Evolutionary conservation across 2,329 filamentous ascomycete genomes (phyloP).

Genomic region (Penicillium sp.): DNA sequence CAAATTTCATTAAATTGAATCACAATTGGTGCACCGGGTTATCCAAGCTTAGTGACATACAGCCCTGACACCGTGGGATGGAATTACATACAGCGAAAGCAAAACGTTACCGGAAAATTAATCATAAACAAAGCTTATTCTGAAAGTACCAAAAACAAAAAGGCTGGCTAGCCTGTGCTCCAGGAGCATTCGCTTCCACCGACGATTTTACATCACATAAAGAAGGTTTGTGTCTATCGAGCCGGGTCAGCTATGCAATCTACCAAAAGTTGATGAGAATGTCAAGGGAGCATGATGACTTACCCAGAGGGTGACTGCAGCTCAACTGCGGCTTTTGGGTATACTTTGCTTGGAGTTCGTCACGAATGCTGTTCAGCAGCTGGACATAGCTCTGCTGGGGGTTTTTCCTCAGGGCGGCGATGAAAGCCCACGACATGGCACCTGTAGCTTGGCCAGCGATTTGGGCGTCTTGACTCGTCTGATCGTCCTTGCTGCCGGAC

Average conservation of each 20-base stretch:
- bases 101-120: slow-evolving; percentile 27
- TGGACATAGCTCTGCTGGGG: slow-evolving; percentile 95
- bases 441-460: slow-evolving; percentile 89
- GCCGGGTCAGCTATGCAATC: slow-evolving; percentile 20
- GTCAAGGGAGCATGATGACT: slow-evolving; percentile 39
- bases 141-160: background rate
- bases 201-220: slow-evolving; percentile 65
- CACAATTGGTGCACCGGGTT: slow-evolving; percentile 19
- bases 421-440: slow-evolving; percentile 98
- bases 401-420: slow-evolving; percentile 86
- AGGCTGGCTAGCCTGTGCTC: background rate
- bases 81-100: slow-evolving; percentile 26
- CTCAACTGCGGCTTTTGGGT: slow-evolving; percentile 94
- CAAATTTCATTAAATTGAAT: slow-evolving; percentile 17
- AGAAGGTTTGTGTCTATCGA: slow-evolving; percentile 64
- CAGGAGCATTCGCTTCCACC: background rate
- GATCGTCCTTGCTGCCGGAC: slow-evolving; percentile 93
- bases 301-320: slow-evolving; percentile 93
- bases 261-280: slow-evolving; percentile 8
- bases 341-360: slow-evolving; percentile 84
- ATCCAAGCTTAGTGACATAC: slow-evolving; percentile 19
- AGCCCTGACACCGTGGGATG: slow-evolving; percentile 19
- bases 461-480: slow-evolving; percentile 91
- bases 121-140: slow-evolving; percentile 10
- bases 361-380: slow-evolving; percentile 91